Base-by-base conservation (phyloP, 345 rosid genomes). In the Cardamine chenopodiifolia region DNA sequence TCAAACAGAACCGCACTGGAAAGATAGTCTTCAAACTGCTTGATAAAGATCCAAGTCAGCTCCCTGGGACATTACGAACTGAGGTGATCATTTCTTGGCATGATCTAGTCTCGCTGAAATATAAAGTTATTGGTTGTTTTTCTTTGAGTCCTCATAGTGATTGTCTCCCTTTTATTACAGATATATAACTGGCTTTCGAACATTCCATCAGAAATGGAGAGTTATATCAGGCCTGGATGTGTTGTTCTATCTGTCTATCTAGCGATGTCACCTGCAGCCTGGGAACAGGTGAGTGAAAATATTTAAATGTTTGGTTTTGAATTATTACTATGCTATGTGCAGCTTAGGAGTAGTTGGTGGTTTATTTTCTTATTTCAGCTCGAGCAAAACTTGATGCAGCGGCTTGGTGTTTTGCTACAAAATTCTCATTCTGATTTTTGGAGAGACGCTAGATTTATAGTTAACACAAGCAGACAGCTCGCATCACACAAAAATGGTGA, bases 191-290 rank as follows among this genome's bases (percentile, higher is more conserved):
- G 98, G 98, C 95, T 90, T 76, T 89, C 95, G 37, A 92, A 56
- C 79, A 83, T 95, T 82, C 98, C 98, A 44, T 84, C 90, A 45
- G 98, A 92, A 64, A 90, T 92, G 98, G 98, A 92, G 83, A 90
- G 98, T 83, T 90, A 89, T 84, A 90, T 92, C 76, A 89, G 98
- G 80, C 97, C 97, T 60, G 98, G 98, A 49, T 92, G 98, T 73
- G 89, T 92, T 77, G 86, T 92, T 64, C 83, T 93, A 42, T 84
- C 98, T 11, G 63, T 93, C 48, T 93, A 93, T 77, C 34, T 93
- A 73, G 89, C 94, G 2, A 93, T 93, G 97, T 47, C 90, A 62
- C 75, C 82, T 65, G 58, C 82, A 44, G 80, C 84, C 0, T 93
- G 97, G 98, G 90, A 86, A 55, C 88, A 81, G 53, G 98, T 93